Base-by-base conservation (phyloP, 2,329 filamentous ascomycete genomes). In the Ophiocordyceps camponoti-floridani region DNA sequence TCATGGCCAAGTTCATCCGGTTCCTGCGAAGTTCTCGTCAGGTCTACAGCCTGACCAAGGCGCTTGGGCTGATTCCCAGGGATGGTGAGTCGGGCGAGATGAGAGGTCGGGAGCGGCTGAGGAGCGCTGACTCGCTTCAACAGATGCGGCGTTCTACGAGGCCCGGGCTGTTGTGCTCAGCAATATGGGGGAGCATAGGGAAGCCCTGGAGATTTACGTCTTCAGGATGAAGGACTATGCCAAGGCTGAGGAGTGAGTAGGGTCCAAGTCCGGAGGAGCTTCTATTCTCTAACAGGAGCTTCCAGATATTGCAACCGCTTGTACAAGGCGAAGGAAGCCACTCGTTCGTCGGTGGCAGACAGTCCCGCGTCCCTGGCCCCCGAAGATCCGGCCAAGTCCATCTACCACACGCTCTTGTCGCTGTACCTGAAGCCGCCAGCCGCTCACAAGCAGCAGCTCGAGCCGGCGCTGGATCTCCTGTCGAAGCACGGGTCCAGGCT, bases 191-290 rank as follows among this genome's bases (percentile, higher is more conserved):
- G 82, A 89, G 54, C 88, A 98, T 64, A 88, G 86, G 57, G 87
- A 96, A 62, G 91, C 91, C 0, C 67, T 98, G n/a, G 83, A 91
- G 58, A 94, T 98, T 44, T 98, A 94, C 58, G 89, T 96, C 27
- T 98, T 95, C 64, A 91, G 89, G 60, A 75, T 98, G 60, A 68
- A 83, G 52, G 82, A 94, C 59, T 89, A 84, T 49, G 68, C 66
- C 12, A 96, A 94, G 62, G 91, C 91, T 30, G 91, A 98, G 72
- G 86, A 94, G 81, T 94, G 66, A 49, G 78, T 69, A 13, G 40
- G n/a, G n/a, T n/a, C n/a, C n/a, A n/a, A n/a, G n/a, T n/a, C n/a
- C n/a, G n/a, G n/a, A n/a, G n/a, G n/a, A n/a, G n/a, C n/a, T n/a
- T n/a, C n/a, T n/a, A n/a, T 12, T 18, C 13, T 40, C 28, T 30